phyloP scores from a whole-genome alignment of 441 rosid genomes.

The Populus trichocarpa region DNA sequence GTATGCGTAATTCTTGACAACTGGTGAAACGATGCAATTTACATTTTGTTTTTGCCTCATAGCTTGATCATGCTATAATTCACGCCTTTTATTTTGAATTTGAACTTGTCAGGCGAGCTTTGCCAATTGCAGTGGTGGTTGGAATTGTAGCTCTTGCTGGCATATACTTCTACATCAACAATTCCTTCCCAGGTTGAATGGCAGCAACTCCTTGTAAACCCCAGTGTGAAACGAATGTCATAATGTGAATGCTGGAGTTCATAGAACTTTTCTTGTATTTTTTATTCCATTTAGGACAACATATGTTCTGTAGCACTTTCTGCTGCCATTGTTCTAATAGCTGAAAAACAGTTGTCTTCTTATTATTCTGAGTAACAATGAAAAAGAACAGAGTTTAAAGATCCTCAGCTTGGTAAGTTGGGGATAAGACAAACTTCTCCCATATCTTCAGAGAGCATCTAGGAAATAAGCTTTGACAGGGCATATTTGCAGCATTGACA shows the following conservation, averaged over 20 bases:
- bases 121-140: conserved; percentile 68
- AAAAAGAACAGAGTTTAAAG: not conserved
- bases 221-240: not conserved
- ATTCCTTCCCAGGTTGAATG: conserved; percentile 27
- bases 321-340: not conserved
- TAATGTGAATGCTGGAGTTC: not conserved
- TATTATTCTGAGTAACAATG: not conserved
- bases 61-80: not conserved
- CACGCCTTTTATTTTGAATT: not conserved
- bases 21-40: not conserved
- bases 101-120: conserved; percentile 47
- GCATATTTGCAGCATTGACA: not conserved
- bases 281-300: conserved; percentile 7
- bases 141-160: conserved; percentile 70
- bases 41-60: not conserved
- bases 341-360: not conserved
- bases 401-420: not conserved
- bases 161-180: conserved; percentile 75
- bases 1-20: conserved; percentile 21
- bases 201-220: not conserved
- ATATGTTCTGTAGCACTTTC: conserved; percentile 7
- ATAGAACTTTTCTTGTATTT: conserved; percentile 11
- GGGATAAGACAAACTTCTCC: not conserved
- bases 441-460: not conserved
- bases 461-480: not conserved